Conservation (phyloP, 306 rosid genomes). For the Vigna trinervia region DNA sequence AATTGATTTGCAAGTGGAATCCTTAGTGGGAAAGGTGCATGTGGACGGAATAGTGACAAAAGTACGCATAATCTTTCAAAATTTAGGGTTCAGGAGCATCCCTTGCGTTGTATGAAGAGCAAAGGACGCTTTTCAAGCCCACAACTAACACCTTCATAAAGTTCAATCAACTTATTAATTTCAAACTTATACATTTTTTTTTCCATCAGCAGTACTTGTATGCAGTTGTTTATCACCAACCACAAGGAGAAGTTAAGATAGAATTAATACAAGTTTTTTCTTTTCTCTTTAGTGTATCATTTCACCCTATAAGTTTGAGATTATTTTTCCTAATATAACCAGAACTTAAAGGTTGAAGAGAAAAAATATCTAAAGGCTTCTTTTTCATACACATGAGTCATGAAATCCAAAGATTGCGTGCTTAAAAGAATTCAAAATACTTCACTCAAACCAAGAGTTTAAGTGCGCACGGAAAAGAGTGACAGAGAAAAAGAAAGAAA, state of each 20-base stretch:
- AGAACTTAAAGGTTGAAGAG: not conserved
- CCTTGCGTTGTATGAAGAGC: constrained; percentile 46
- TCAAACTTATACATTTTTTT: not conserved
- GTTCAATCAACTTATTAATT: constrained; percentile 20
- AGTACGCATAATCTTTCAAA: constrained; percentile 32
- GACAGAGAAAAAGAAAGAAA: not conserved
- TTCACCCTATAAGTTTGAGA: not conserved
- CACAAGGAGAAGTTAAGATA: not conserved
- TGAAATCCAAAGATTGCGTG: not conserved
- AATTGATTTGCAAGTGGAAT: constrained; percentile 42
- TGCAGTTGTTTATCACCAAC: not conserved
- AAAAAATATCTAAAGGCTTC: not conserved
- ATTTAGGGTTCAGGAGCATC: constrained; percentile 32
- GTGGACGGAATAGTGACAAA: constrained; percentile 46
- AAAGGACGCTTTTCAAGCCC: constrained; percentile 38
- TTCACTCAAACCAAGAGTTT: not conserved
- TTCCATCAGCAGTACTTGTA: not conserved
- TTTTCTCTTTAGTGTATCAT: not conserved
- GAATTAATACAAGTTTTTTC: not conserved
- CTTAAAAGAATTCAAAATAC: not conserved
- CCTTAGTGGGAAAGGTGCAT: constrained; percentile 46
- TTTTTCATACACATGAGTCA: not conserved
- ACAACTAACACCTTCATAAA: not conserved
- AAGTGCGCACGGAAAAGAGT: not conserved
- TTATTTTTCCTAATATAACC: not conserved